These are phyloP conservation scores for Dendrobium nobile DNA, from an alignment of 106 monocot genomes.

Conservation along the genomic window DNA sequence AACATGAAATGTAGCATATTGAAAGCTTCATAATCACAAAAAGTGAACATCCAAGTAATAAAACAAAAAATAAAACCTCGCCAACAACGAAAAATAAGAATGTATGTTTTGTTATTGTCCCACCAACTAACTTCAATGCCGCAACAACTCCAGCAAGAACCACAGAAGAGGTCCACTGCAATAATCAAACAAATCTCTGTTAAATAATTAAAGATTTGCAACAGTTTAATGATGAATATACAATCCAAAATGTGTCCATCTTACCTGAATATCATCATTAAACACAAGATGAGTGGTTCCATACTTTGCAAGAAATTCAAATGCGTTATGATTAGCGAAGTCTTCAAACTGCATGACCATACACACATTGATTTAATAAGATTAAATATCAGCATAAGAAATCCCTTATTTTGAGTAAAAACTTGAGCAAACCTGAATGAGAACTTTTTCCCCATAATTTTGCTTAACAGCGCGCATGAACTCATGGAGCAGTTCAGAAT, in stretches of 20 bases:
- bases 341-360: conserved; percentile 22
- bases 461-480: conserved; percentile 28
- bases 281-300: too few relatives aligned
- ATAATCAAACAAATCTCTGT: background rate
- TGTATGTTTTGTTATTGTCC: conserved; percentile 22
- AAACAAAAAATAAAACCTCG: conserved; percentile 10
- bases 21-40: background rate
- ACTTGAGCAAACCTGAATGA: conserved; percentile 10
- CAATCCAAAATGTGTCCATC: too few relatives aligned
- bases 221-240: background rate
- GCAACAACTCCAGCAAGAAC: conserved; percentile 27
- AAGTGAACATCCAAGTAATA: background rate
- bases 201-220: background rate
- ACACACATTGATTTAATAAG: background rate
- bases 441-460: conserved; percentile 28
- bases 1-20: background rate
- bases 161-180: conserved; percentile 26
- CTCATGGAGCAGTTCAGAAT: conserved; percentile 21
- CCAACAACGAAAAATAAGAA: conserved; percentile 30
- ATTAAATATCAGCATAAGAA: background rate
- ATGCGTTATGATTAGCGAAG: too few relatives aligned
- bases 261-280: too few relatives aligned
- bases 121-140: conserved; percentile 23
- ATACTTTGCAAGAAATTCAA: too few relatives aligned
- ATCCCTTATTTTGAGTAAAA: too few relatives aligned